Base-by-base conservation (phyloP, 768 basidiomycete species). In the Chiua virens region DNA sequence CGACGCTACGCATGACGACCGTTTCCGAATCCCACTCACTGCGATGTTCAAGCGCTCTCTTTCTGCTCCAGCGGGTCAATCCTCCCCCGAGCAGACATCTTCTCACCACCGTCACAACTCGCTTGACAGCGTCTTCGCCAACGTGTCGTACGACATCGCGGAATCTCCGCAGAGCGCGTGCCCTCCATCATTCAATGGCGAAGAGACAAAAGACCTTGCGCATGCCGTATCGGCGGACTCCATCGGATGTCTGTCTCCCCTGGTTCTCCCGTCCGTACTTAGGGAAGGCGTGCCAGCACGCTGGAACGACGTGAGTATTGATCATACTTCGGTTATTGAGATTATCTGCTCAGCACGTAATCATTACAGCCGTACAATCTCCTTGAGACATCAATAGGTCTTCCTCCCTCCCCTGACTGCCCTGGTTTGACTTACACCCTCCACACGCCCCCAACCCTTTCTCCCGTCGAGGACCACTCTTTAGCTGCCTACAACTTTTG, bases 21-120 rank as follows among this genome's bases (percentile, higher is more conserved):
- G 76, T 39, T 73, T 79, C 65, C 65, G 65, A 35, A 71, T 81
- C 22, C 78, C 83, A 4, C 76, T 85, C 25, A 82, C 83, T 5
- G 75, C 82, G 45, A 80, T 85, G 81, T 82, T 79, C 72, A 84
- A 76, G 64, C 83, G 86, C 46, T 81, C 82, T 11, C 70, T 79
- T 4, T 86, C 85, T 34, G 79, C 78, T 8, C 80, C 80, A 4
- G 77, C 74, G 1, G 52, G 65, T n/a, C 67, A 61, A 42, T 54
- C 50, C 20, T 49, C 59, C 21, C 44, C 53, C 3, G 32, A 41
- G 39, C 48, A 52, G 30, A 45, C 42, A 11, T 44, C 54, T 20
- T 53, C 59, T 37, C 59, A 60, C 38, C 48, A 46, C 5, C 60
- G 62, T 41, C 58, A 69, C 28, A 38, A 37, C 22, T 68, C 67